A percentile compares a stretch with the other conserved stretches of the same genome.
These are phyloP conservation scores for Argentina anserina DNA, from an alignment of 306 rosid species.

Conservation along the genomic window DNA sequence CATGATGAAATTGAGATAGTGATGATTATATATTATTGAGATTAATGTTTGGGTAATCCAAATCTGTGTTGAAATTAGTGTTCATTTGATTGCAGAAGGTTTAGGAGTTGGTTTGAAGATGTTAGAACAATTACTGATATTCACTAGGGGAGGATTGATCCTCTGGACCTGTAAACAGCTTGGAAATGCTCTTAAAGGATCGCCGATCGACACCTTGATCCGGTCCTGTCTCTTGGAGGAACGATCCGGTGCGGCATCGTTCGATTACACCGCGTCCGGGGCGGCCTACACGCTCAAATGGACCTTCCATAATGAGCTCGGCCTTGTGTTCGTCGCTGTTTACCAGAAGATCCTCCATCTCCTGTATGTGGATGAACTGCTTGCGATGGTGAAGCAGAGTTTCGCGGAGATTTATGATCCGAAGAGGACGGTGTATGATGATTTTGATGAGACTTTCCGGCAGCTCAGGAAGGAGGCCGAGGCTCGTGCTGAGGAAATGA, in stretches of 20 bases:
- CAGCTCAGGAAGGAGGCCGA: constrained; percentile 83
- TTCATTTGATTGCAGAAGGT: constrained; percentile 32
- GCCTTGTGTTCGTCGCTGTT: constrained; percentile 84
- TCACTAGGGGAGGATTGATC: constrained; percentile 88
- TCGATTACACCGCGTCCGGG: constrained; percentile 75
- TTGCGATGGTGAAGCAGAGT: constrained; percentile 68
- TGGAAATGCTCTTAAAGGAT: constrained; percentile 80
- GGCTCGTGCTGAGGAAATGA: constrained; percentile 79
- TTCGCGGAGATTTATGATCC: constrained; percentile 71
- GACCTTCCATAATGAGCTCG: constrained; percentile 92
- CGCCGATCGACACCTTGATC: constrained; percentile 88
- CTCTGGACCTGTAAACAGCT: constrained; percentile 90
- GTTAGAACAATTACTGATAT: constrained; percentile 88
- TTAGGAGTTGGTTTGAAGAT: constrained; percentile 31
- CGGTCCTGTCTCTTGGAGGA: constrained; percentile 94
- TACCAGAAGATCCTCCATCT: constrained; percentile 83
- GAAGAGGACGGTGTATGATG: constrained; percentile 43
- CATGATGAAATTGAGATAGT: background rate
- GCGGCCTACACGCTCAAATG: constrained; percentile 89
- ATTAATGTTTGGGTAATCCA: background rate
- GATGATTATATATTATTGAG: background rate
- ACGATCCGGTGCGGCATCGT: constrained; percentile 77
- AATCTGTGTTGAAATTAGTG: background rate
- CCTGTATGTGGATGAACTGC: constrained; percentile 77
- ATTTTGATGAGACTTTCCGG: constrained; percentile 77